Evolutionary conservation across 2,329 filamentous ascomycete genomes (phyloP).

Genomic region (Venturiaceae sp.): DNA sequence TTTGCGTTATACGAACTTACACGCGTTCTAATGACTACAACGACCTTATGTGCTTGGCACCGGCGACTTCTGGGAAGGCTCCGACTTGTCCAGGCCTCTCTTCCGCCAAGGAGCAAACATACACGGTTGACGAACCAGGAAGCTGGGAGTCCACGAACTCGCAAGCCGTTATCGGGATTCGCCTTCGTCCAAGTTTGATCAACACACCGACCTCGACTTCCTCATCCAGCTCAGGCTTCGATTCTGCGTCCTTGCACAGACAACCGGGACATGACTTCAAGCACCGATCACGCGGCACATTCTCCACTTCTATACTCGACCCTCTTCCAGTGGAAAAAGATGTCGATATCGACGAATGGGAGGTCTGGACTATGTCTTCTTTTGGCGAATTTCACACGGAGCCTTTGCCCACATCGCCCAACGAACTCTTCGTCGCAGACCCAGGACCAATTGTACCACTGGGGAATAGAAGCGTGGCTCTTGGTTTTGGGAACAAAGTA

Average conservation of each 20-base stretch:
- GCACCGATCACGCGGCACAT: background rate
- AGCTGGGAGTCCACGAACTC: slow-evolving; percentile 53
- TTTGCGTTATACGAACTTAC: slow-evolving; percentile 58
- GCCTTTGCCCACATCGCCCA: slow-evolving; percentile 18
- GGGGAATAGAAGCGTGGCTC: slow-evolving; percentile 55
- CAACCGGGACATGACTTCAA: background rate
- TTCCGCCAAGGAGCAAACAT: slow-evolving; percentile 38
- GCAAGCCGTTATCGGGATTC: slow-evolving; percentile 54
- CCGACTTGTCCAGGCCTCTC: slow-evolving; percentile 27
- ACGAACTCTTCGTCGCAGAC: slow-evolving; percentile 52
- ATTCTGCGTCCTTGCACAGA: background rate
- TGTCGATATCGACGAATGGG: slow-evolving; percentile 28
- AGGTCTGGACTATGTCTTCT: slow-evolving; percentile 42
- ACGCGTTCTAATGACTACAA: slow-evolving; percentile 41
- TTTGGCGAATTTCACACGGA: slow-evolving; percentile 34
- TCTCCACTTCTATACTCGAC: background rate
- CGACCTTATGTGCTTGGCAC: slow-evolving; percentile 46
- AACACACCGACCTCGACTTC: background rate
- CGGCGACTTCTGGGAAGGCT: slow-evolving; percentile 18
- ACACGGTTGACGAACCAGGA: slow-evolving; percentile 52
- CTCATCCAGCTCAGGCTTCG: background rate
- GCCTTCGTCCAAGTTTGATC: slow-evolving; percentile 17
- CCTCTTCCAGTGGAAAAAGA: background rate
- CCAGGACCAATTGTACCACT: slow-evolving; percentile 56
- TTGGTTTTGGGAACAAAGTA: slow-evolving; percentile 63